Evolutionary conservation across 2,329 filamentous ascomycete species (phyloP).

Genomic region (Fusarium circinatum): DNA sequence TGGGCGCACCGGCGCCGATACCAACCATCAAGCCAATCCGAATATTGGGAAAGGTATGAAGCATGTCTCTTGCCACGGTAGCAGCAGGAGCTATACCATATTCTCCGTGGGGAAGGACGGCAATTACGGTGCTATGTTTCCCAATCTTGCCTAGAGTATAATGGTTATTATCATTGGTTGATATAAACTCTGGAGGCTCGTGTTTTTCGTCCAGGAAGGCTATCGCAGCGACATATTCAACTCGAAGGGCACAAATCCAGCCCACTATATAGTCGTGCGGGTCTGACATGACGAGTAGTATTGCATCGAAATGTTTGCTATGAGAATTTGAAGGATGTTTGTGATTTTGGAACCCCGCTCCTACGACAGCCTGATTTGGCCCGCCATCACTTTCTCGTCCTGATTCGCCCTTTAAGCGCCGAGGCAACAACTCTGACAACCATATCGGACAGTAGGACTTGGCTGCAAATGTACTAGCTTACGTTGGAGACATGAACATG

Average conservation of each 20-base stretch:
- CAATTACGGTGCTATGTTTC: constrained; percentile 33
- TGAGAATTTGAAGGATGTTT: neutral
- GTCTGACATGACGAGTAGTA: neutral
- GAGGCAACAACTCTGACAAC: neutral
- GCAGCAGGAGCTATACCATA: constrained; percentile 31
- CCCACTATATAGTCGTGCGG: constrained; percentile 51
- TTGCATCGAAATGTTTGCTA: neutral
- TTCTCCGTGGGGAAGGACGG: constrained; percentile 18
- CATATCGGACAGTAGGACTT: neutral
- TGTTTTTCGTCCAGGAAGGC: constrained; percentile 51
- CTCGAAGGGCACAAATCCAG: constrained; percentile 56
- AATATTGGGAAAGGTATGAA: constrained; percentile 46
- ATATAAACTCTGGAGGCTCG: constrained; percentile 35
- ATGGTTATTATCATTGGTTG: constrained; percentile 11
- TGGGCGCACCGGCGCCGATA: constrained; percentile 48
- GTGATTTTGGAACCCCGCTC: neutral
- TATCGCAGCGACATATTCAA: constrained; percentile 52
- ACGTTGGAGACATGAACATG: too few relatives aligned
- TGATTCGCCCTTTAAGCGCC: neutral
- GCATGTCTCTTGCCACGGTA: constrained; percentile 44
- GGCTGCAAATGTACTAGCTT: neutral
- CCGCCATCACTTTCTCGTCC: neutral
- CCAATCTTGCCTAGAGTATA: constrained; percentile 28
- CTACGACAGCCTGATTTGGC: neutral
- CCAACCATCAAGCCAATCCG: constrained; percentile 36